Evolutionary conservation across 257 asterid species (phyloP).

Genomic region (Cinchona pubescens): DNA sequence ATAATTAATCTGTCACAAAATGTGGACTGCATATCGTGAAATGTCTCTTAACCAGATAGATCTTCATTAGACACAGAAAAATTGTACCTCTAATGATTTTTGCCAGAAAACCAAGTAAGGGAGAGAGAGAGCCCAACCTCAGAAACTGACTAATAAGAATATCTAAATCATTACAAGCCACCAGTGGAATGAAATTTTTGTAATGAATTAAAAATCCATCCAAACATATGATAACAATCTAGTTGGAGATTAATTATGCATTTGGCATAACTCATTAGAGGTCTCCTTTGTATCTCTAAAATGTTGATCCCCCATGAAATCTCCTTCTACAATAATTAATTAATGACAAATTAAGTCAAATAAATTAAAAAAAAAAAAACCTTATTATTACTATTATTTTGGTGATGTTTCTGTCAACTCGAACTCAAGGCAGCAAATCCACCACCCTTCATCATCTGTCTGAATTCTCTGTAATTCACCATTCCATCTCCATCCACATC

Average conservation of each 20-base stretch:
- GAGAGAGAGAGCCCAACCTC: not conserved
- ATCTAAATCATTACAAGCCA: constrained; percentile 8
- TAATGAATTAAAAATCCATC: not conserved
- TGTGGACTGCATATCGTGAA: too few species aligned
- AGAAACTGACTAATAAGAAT: not conserved
- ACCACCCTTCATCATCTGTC: constrained; percentile 50
- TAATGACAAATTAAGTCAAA: not conserved
- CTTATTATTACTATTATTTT: too few species aligned
- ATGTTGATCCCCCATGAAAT: not conserved
- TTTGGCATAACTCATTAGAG: not conserved
- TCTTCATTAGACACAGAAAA: too few species aligned
- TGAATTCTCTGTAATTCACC: constrained; percentile 37
- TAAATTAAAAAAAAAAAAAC: not conserved
- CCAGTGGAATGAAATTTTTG: not conserved
- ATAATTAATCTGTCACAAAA: too few species aligned
- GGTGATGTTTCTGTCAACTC: not conserved
- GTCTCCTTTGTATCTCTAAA: not conserved
- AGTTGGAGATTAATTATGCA: constrained; percentile 10
- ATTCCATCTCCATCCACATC: constrained; percentile 45
- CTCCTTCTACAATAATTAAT: not conserved
- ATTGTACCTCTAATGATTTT: too few species aligned
- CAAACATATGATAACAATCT: constrained; percentile 3
- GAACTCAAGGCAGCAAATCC: constrained; percentile 37
- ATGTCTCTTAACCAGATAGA: too few species aligned
- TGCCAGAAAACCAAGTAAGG: too few species aligned